Evolutionary conservation across 176 grass and related monocot species (phyloP).

Genomic region (Avena sativa): DNA sequence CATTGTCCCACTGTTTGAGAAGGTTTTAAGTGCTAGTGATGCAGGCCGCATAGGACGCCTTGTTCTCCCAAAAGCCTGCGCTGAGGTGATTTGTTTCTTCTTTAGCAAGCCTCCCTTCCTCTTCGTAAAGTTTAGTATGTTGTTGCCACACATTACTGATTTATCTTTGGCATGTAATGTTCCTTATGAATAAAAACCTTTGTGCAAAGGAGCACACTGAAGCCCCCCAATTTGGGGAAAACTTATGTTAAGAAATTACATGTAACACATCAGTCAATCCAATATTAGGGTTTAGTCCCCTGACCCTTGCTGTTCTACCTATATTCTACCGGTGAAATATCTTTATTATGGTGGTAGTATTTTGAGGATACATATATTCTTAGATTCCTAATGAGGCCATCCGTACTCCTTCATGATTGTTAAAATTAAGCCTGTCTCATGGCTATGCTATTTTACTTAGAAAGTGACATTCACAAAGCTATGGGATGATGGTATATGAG

Average conservation of each 20-base stretch:
- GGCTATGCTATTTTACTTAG: slow-evolving; percentile 8
- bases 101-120: slow-evolving; percentile 32
- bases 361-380: slow-evolving; percentile 29
- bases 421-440: slow-evolving; percentile 19
- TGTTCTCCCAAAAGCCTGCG: slow-evolving; percentile 99
- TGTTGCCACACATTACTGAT: slow-evolving; percentile 11
- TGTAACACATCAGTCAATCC: neutral
- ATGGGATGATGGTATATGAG: slow-evolving; percentile 14
- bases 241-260: neutral
- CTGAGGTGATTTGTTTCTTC: slow-evolving; percentile 72
- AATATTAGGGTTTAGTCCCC: neutral
- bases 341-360: slow-evolving; percentile 2
- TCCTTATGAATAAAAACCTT: slow-evolving; percentile 16
- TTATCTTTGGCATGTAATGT: slow-evolving; percentile 12
- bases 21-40: slow-evolving; percentile 98
- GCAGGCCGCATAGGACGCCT: slow-evolving; percentile 97
- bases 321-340: slow-evolving; percentile 4
- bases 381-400: neutral
- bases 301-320: neutral
- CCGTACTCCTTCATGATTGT: slow-evolving; percentile 7
- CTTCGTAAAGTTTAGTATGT: slow-evolving; percentile 13
- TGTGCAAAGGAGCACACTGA: slow-evolving; percentile 20
- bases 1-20: slow-evolving; percentile 97
- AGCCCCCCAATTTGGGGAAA: slow-evolving; percentile 14
- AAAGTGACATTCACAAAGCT: neutral